Percentiles rank a stretch among this genome's conserved stretches.
Conservation (phyloP, 2,329 filamentous ascomycete species). For the Mollisiaceae sp. region DNA sequence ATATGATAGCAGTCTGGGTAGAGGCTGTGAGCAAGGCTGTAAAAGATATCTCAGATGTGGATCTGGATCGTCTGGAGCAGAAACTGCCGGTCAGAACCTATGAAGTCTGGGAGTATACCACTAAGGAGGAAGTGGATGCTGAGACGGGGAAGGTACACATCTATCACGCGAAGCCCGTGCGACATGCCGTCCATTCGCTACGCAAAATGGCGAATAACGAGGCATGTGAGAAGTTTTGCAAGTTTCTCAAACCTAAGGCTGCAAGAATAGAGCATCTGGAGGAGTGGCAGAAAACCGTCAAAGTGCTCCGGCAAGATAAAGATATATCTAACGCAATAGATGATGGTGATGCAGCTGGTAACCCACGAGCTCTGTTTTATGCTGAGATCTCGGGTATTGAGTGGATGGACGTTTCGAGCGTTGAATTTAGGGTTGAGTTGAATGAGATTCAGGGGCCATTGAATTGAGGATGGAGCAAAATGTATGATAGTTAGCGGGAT, state of each 20-base stretch:
- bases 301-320: background rate
- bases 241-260: constrained; percentile 15
- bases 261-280: constrained; percentile 18
- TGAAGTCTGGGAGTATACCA: background rate
- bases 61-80: background rate
- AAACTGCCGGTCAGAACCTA: background rate
- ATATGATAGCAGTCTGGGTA: background rate
- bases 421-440: constrained; percentile 5
- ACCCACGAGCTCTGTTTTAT: background rate
- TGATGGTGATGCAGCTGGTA: background rate
- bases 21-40: background rate
- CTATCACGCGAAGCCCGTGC: background rate
- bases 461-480: constrained; percentile 2
- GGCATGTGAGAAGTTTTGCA: background rate
- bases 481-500: background rate
- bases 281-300: background rate
- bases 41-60: background rate
- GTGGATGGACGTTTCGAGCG: constrained; percentile 12
- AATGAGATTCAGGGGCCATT: background rate
- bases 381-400: constrained; percentile 1
- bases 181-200: background rate
- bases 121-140: background rate
- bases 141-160: background rate
- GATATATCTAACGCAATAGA: background rate
- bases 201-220: background rate